Evolutionary conservation across 2,329 filamentous ascomycete species (phyloP).

Genomic region (Epichloe gansuensis): DNA sequence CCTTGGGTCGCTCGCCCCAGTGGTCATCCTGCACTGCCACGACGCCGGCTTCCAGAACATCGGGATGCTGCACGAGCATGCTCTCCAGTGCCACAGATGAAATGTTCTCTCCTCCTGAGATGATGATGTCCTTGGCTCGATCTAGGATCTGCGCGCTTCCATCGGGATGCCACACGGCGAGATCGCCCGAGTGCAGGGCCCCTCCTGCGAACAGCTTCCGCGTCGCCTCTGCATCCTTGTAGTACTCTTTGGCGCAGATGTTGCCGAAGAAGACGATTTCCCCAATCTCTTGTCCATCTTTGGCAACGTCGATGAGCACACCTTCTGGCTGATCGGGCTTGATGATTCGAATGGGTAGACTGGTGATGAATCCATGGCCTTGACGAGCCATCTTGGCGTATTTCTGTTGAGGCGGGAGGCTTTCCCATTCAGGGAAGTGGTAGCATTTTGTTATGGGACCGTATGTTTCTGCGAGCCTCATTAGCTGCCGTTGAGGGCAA

Average conservation of each 20-base stretch:
- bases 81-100: slow-evolving; percentile 84
- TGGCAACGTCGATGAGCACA: slow-evolving; percentile 31
- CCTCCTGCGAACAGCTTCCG: slow-evolving; percentile 78
- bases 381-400: slow-evolving; percentile 88
- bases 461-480: slow-evolving; percentile 55
- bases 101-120: slow-evolving; percentile 94
- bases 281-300: slow-evolving; percentile 36
- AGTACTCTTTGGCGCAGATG: slow-evolving; percentile 84
- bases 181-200: slow-evolving; percentile 75
- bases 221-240: slow-evolving; percentile 78
- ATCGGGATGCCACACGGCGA: slow-evolving; percentile 88
- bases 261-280: slow-evolving; percentile 76
- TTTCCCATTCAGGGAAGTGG: slow-evolving; percentile 72
- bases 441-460: slow-evolving; percentile 95
- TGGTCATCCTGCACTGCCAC: slow-evolving; percentile 77
- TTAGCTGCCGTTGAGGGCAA: background rate
- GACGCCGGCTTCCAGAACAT: slow-evolving; percentile 82
- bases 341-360: slow-evolving; percentile 67
- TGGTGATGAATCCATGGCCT: slow-evolving; percentile 81
- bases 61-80: slow-evolving; percentile 77
- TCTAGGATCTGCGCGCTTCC: slow-evolving; percentile 87
- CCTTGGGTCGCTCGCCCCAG: slow-evolving; percentile 95
- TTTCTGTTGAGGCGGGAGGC: slow-evolving; percentile 58
- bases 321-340: slow-evolving; percentile 62
- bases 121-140: slow-evolving; percentile 95